Percentiles rank a stretch among this genome's conserved stretches.
phyloP scores from a whole-genome alignment of 306 rosid genomes.

The Begonia loranthoides region DNA sequence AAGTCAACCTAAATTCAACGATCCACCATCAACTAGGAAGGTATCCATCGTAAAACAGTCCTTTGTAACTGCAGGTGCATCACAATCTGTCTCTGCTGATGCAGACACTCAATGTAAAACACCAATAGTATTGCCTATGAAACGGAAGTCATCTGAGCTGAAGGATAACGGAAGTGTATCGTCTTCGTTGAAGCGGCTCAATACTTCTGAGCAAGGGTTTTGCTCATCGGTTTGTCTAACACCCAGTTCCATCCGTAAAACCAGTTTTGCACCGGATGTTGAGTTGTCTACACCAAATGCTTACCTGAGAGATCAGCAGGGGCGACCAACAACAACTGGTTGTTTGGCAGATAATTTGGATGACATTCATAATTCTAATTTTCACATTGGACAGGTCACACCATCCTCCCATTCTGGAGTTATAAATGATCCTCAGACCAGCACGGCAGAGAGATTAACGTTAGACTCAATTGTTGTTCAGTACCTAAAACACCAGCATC shows the following conservation, averaged over 20 bases:
- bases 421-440: slow-evolving; percentile 49
- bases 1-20: slow-evolving; percentile 30
- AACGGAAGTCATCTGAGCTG: slow-evolving; percentile 61
- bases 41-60: slow-evolving; percentile 28
- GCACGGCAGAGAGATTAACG: slow-evolving; percentile 68
- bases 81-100: slow-evolving; percentile 39
- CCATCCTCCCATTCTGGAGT: slow-evolving; percentile 46
- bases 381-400: slow-evolving; percentile 32
- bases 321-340: slow-evolving; percentile 24
- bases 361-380: slow-evolving; percentile 38
- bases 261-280: slow-evolving; percentile 31
- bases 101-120: slow-evolving; percentile 62
- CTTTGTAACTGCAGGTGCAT: slow-evolving; percentile 22
- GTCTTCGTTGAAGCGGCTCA: slow-evolving; percentile 54
- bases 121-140: slow-evolving; percentile 50
- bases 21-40: slow-evolving; percentile 32
- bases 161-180: slow-evolving; percentile 49
- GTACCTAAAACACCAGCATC: slow-evolving; percentile 97
- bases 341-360: slow-evolving; percentile 39
- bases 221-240: slow-evolving; percentile 65
- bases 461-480: slow-evolving; percentile 83
- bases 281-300: slow-evolving; percentile 50
- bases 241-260: slow-evolving; percentile 40
- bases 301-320: slow-evolving; percentile 36
- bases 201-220: slow-evolving; percentile 58